These are phyloP conservation scores for Mycena galopus DNA, from an alignment of 768 basidiomycete species.

Conservation along the genomic window DNA sequence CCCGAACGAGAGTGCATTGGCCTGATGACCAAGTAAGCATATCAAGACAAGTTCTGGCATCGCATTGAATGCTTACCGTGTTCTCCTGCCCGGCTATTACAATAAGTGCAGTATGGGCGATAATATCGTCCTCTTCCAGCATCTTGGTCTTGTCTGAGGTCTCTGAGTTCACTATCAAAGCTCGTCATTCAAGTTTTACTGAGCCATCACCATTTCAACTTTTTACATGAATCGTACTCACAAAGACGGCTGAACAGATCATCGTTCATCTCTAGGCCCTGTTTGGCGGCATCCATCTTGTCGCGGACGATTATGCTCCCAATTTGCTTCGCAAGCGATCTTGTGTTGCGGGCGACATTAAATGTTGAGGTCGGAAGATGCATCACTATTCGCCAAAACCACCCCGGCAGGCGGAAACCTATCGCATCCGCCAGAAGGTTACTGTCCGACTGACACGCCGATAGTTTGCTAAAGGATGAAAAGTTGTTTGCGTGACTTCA, in stretches of 20 bases:
- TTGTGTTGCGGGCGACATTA: background rate
- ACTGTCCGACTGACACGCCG: background rate
- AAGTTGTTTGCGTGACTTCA: background rate
- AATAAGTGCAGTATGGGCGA: conserved; percentile 12
- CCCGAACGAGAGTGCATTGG: background rate
- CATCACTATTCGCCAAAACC: conserved; percentile 7
- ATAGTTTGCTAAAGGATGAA: background rate
- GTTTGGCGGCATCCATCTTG: background rate
- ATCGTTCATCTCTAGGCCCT: background rate
- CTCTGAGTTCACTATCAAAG: background rate
- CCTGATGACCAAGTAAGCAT: background rate
- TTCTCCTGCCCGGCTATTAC: conserved; percentile 31
- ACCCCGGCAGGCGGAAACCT: background rate
- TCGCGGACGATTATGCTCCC: conserved; percentile 9
- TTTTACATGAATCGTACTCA: background rate
- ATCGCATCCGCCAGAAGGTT: conserved; percentile 8
- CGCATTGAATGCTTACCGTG: background rate
- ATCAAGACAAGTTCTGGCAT: background rate
- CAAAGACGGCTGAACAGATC: conserved; percentile 14
- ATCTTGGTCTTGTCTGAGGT: background rate
- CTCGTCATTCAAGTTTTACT: too few species aligned
- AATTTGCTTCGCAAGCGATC: background rate
- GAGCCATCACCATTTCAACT: background rate
- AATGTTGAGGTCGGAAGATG: conserved; percentile 1
- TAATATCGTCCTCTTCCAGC: conserved; percentile 16